Evolutionary conservation across 2,329 filamentous ascomycete genomes (phyloP).

Genomic region (Nannizzia gypsea): DNA sequence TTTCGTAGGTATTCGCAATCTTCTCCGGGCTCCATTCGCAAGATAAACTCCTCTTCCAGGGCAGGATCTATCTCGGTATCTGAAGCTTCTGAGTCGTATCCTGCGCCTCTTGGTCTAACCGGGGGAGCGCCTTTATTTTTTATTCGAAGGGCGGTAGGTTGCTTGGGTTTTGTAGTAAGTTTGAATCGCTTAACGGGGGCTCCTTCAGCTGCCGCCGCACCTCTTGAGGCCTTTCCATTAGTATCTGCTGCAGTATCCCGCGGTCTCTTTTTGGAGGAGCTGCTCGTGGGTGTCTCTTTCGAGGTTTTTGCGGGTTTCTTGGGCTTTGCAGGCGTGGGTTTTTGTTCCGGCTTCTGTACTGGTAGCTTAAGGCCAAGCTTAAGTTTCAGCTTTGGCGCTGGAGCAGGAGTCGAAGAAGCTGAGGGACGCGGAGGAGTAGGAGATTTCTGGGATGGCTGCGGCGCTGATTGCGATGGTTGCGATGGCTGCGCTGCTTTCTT

Average conservation of each 20-base stretch:
- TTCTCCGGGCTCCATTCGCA: slow-evolving; percentile 77
- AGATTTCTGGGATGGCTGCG: slow-evolving; percentile 9
- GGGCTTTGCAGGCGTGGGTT: slow-evolving; percentile 11
- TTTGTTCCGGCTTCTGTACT: slow-evolving; percentile 10
- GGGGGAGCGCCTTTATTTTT: slow-evolving; percentile 58
- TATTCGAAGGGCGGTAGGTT: slow-evolving; percentile 42
- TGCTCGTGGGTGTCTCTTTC: slow-evolving; percentile 6
- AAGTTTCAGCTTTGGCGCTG: slow-evolving; percentile 31
- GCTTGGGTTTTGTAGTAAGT: slow-evolving; percentile 27
- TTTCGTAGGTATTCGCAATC: slow-evolving; percentile 74
- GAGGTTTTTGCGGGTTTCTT: slow-evolving; percentile 17
- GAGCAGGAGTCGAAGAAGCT: slow-evolving; percentile 14
- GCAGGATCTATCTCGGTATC: slow-evolving; percentile 78
- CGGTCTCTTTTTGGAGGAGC: slow-evolving; percentile 14
- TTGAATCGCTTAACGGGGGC: slow-evolving; percentile 27
- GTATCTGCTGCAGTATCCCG: slow-evolving; percentile 6
- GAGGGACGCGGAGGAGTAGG: slow-evolving; percentile 16
- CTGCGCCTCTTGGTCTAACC: slow-evolving; percentile 63
- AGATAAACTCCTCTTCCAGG: slow-evolving; percentile 77
- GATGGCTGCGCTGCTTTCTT: slow-evolving; percentile 23
- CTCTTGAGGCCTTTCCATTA: slow-evolving; percentile 2
- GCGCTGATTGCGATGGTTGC: slow-evolving; percentile 15
- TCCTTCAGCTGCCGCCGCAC: neutral
- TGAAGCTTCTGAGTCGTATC: slow-evolving; percentile 92
- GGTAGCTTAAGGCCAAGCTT: slow-evolving; percentile 29